Conservation (phyloP, 2,329 filamentous ascomycete genomes). For the Aspergillus fumigatus region DNA sequence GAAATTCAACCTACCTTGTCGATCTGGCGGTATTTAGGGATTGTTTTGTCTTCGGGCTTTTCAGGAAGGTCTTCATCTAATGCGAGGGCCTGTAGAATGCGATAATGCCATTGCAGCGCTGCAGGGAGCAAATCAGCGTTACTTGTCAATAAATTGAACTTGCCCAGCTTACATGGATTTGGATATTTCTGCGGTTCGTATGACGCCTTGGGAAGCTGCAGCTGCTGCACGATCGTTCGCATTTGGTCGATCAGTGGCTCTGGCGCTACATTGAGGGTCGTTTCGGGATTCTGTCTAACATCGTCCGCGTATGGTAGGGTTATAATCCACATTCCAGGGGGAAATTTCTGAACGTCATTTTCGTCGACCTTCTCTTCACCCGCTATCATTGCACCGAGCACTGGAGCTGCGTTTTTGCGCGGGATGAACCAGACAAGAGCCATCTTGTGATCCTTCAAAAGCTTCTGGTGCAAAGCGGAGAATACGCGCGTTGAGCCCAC, state of each 20-base stretch:
- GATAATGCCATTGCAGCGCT: conserved; percentile 94
- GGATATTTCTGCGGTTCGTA: conserved; percentile 87
- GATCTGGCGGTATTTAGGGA: conserved; percentile 82
- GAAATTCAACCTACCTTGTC: conserved; percentile 54
- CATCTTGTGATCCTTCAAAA: conserved; percentile 73
- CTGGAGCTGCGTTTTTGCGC: conserved; percentile 72
- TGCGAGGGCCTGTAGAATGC: conserved; percentile 83
- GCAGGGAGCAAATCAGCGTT: conserved; percentile 1
- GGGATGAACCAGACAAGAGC: conserved; percentile 87
- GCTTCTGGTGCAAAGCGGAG: conserved; percentile 81
- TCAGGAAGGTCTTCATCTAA: conserved; percentile 87
- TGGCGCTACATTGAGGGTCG: conserved; percentile 54
- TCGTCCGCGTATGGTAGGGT: conserved; percentile 89
- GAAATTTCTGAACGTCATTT: conserved; percentile 64
- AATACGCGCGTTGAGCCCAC: conserved; percentile 92
- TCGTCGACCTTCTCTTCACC: conserved; percentile 64
- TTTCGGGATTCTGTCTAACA: conserved; percentile 68
- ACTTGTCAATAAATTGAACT: background rate
- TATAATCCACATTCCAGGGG: conserved; percentile 82
- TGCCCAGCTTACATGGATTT: conserved; percentile 57
- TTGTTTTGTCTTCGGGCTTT: conserved; percentile 68
- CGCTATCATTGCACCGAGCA: conserved; percentile 76
- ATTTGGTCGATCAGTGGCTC: conserved; percentile 74
- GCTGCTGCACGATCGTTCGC: conserved; percentile 74
- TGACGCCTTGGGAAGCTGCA: conserved; percentile 78